Evolutionary conservation across 2,329 filamentous ascomycete genomes (phyloP).

Genomic region (Diaporthe helianthi): DNA sequence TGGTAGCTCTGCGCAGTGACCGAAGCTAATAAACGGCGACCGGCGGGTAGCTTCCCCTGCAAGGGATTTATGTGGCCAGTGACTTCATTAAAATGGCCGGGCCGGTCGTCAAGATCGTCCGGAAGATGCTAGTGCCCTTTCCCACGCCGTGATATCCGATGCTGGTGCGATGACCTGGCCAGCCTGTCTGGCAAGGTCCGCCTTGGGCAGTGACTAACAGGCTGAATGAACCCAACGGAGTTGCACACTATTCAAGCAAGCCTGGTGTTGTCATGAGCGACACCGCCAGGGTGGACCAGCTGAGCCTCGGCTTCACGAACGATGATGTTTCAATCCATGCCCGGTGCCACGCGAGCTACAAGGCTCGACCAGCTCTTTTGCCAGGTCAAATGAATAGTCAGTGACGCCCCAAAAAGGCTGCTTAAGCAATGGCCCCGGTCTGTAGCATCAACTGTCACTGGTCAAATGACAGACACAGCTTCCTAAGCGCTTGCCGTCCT

Average conservation of each 20-base stretch:
- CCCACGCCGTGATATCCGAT: conserved; percentile 18
- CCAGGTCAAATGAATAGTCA: not conserved
- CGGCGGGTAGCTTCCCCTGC: conserved; percentile 16
- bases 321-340: not conserved
- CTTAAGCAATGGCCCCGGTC: not conserved
- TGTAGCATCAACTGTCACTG: too few relatives aligned
- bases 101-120: conserved; percentile 10
- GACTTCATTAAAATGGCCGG: conserved; percentile 8
- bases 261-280: not conserved
- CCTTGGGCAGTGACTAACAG: conserved; percentile 3
- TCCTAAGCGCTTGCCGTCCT: too few relatives aligned
- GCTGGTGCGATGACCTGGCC: not conserved
- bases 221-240: not conserved
- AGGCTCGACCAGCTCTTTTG: not conserved
- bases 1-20: conserved; percentile 25
- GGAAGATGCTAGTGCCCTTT: conserved; percentile 6
- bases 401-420: not conserved
- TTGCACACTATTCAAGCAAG: not conserved
- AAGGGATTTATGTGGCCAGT: conserved; percentile 8
- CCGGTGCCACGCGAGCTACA: not conserved
- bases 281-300: not conserved
- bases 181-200: not conserved
- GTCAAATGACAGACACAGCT: not conserved
- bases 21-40: conserved; percentile 20
- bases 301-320: not conserved